A percentile compares a stretch with the other conserved stretches of the same genome.
phyloP scores from a whole-genome alignment of 2,329 filamentous ascomycete genomes.

The Botryotinia convoluta region DNA sequence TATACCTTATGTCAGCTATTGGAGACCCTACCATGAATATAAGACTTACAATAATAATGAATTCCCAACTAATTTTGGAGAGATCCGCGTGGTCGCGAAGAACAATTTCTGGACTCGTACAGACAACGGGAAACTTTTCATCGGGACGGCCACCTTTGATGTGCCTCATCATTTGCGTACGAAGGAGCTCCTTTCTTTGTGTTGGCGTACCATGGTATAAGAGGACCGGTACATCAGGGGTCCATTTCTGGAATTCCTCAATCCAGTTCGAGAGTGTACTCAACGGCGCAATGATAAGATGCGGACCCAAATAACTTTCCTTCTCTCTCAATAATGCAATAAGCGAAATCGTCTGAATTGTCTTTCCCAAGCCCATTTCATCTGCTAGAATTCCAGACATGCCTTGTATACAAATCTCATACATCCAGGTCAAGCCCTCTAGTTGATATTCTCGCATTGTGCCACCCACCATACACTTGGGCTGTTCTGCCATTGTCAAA shows the following conservation, averaged over 20 bases:
- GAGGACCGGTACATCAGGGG: slow-evolving; percentile 80
- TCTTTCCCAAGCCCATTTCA: slow-evolving; percentile 61
- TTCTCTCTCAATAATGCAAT: slow-evolving; percentile 81
- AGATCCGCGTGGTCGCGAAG: slow-evolving; percentile 83
- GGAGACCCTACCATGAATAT: neutral
- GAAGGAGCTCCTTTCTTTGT: slow-evolving; percentile 73
- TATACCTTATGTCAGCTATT: slow-evolving; percentile 38
- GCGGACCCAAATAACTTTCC: slow-evolving; percentile 78
- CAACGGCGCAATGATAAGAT: slow-evolving; percentile 84
- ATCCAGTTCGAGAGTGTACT: slow-evolving; percentile 96
- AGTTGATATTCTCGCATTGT: slow-evolving; percentile 93
- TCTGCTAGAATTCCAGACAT: slow-evolving; percentile 61
- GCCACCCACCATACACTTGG: slow-evolving; percentile 78
- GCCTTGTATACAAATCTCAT: slow-evolving; percentile 57
- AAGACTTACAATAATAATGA: slow-evolving; percentile 79
- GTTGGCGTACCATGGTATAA: slow-evolving; percentile 85
- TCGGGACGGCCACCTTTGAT: slow-evolving; percentile 59
- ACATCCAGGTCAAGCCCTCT: slow-evolving; percentile 94
- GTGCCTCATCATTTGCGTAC: slow-evolving; percentile 66
- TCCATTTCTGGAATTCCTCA: slow-evolving; percentile 88
- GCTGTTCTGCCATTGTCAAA: slow-evolving; percentile 79
- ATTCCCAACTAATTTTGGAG: slow-evolving; percentile 87
- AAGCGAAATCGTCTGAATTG: slow-evolving; percentile 51
- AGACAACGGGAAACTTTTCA: slow-evolving; percentile 80
- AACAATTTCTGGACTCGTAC: slow-evolving; percentile 95